Evolutionary conservation across 352 stramenopile species (phyloP).

Genomic region (Phytophthora chlamydospora): DNA sequence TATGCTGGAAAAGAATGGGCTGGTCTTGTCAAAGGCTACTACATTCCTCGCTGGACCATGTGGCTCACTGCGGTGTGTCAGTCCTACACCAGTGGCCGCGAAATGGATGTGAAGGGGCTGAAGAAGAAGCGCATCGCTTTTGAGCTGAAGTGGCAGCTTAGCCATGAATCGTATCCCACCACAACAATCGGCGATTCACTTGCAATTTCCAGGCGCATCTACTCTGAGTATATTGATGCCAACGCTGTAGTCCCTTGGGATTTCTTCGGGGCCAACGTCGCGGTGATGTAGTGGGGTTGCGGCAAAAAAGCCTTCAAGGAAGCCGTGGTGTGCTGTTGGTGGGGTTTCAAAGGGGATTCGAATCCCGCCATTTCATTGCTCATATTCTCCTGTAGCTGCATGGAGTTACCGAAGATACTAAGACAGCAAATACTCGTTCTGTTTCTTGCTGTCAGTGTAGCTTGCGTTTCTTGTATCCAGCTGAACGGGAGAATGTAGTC

Average conservation of each 20-base stretch:
- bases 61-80: slow-evolving; percentile 75
- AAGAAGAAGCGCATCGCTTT: slow-evolving; percentile 54
- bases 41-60: slow-evolving; percentile 74
- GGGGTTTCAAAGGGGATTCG: background rate
- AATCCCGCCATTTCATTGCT: background rate
- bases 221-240: slow-evolving; percentile 50
- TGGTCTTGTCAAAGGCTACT: slow-evolving; percentile 73
- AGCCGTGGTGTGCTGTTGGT: too few relatives aligned
- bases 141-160: slow-evolving; percentile 76
- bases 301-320: background rate
- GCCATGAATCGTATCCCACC: slow-evolving; percentile 54
- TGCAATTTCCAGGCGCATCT: slow-evolving; percentile 58
- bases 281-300: slow-evolving; percentile 6
- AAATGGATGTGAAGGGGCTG: slow-evolving; percentile 53
- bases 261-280: slow-evolving; percentile 10
- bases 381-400: too few relatives aligned
- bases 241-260: slow-evolving; percentile 21
- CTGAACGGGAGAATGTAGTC: slow-evolving; percentile 1
- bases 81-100: slow-evolving; percentile 59
- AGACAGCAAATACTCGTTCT: background rate
- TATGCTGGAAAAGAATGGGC: slow-evolving; percentile 81
- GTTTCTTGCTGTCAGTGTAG: background rate
- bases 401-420: too few relatives aligned
- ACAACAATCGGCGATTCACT: slow-evolving; percentile 48
- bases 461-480: background rate